These are phyloP conservation scores for Chlorella sp. DNA, from an alignment of 139 green algal genomes.

Conservation along the genomic window DNA sequence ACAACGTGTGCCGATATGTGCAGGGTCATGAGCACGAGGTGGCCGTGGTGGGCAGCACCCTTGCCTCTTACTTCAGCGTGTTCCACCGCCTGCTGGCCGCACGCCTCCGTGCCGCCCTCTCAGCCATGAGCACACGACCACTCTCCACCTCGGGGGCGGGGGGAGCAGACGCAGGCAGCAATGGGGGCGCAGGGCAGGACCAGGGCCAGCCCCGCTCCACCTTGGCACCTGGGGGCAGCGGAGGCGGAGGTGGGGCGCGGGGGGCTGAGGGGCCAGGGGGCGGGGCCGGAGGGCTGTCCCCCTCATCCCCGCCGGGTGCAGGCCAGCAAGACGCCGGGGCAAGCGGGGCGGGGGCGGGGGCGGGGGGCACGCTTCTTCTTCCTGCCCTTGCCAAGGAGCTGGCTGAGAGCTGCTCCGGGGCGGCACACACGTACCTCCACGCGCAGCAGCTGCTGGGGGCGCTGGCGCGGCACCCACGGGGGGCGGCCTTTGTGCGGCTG, in stretches of 20 bases:
- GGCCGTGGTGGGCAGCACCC: slow-evolving; percentile 37
- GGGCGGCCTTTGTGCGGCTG: slow-evolving; percentile 6
- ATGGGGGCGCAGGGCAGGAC: neutral
- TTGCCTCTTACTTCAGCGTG: slow-evolving; percentile 70
- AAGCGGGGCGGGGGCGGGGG: neutral
- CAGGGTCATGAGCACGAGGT: slow-evolving; percentile 58
- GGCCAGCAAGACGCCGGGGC: neutral
- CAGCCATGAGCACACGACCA: neutral
- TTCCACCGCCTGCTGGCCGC: slow-evolving; percentile 61
- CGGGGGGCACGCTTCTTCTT: neutral
- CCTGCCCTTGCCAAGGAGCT: slow-evolving; percentile 27
- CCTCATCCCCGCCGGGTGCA: neutral
- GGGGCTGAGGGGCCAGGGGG: neutral
- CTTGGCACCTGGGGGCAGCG: neutral
- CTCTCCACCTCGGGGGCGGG: neutral
- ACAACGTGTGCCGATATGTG: no score
- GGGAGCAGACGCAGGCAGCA: neutral
- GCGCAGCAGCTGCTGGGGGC: slow-evolving; percentile 24
- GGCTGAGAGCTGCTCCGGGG: slow-evolving; percentile 41
- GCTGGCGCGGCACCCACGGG: neutral
- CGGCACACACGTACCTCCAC: slow-evolving; percentile 67
- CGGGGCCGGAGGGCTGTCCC: neutral
- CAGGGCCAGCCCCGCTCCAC: no score
- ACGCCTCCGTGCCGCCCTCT: slow-evolving; percentile 9
- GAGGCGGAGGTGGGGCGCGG: slow-evolving; percentile 1